These are phyloP conservation scores for Xylariomycetidae sp. DNA, from an alignment of 2,329 filamentous ascomycete species.

Conservation along the genomic window DNA sequence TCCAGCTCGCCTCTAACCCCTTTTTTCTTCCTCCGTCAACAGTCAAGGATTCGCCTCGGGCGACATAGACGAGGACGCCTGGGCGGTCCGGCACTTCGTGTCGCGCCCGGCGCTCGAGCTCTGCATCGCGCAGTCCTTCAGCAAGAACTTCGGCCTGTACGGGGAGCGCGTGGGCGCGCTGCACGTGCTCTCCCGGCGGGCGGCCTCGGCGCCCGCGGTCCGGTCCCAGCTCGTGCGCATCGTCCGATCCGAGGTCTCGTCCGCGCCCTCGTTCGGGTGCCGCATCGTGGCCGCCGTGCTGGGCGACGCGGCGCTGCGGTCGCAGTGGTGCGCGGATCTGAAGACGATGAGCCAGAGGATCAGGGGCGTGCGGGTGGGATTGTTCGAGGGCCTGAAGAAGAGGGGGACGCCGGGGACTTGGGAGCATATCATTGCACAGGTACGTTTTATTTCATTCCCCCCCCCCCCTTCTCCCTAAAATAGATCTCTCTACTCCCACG, in stretches of 20 bases:
- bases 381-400: constrained; percentile 20
- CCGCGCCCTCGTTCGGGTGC: constrained; percentile 25
- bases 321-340: constrained; percentile 29
- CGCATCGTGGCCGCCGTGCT: constrained; percentile 25
- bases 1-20: too few species aligned
- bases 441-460: constrained; percentile 1
- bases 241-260: constrained; percentile 24
- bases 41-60: constrained; percentile 33
- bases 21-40: not conserved
- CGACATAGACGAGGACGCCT: constrained; percentile 28
- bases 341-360: constrained; percentile 29
- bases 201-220: constrained; percentile 3
- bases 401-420: constrained; percentile 23
- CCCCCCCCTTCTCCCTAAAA: too few species aligned
- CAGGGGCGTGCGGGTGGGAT: constrained; percentile 21
- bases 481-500: too few species aligned
- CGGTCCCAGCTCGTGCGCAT: constrained; percentile 12
- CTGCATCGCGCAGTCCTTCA: constrained; percentile 29
- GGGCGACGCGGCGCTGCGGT: constrained; percentile 12
- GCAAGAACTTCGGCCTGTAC: constrained; percentile 34
- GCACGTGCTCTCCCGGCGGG: constrained; percentile 11
- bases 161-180: constrained; percentile 29
- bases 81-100: constrained; percentile 27
- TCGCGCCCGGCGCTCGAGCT: constrained; percentile 14
- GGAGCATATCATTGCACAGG: constrained; percentile 22